Evolutionary conservation across 805 yeast genomes (phyloP).

Genomic region (Candida vartiovaarae): DNA sequence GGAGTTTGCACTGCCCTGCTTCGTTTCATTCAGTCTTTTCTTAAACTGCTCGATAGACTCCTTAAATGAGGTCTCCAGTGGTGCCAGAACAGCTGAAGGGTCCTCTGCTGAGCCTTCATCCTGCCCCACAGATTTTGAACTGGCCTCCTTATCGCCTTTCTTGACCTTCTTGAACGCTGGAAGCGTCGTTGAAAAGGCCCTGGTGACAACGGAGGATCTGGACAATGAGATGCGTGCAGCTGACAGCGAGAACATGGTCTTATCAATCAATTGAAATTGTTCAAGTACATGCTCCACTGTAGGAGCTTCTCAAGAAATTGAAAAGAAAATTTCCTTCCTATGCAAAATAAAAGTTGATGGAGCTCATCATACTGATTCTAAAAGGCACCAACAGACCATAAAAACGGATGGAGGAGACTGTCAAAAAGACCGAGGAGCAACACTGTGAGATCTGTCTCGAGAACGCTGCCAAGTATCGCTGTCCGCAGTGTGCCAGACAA

Average conservation of each 20-base stretch:
- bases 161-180: conserved; percentile 14
- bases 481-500: conserved; percentile 66
- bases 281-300: too few relatives aligned
- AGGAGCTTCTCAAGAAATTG: too few relatives aligned
- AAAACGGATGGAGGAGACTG: too few relatives aligned
- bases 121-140: neutral
- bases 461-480: conserved; percentile 51
- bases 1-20: conserved; percentile 65
- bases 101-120: conserved; percentile 14
- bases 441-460: conserved; percentile 42
- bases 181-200: neutral
- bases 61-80: conserved; percentile 29
- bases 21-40: conserved; percentile 52
- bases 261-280: too few relatives aligned
- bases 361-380: too few relatives aligned
- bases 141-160: conserved; percentile 10
- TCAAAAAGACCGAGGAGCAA: neutral
- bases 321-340: too few relatives aligned
- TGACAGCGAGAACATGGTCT: neutral
- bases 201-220: neutral
- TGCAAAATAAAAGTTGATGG: too few relatives aligned
- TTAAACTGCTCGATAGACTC: conserved; percentile 44
- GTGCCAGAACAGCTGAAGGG: conserved; percentile 12
- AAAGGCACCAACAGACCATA: too few relatives aligned
- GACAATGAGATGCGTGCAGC: neutral